Conservation (phyloP, 2,329 filamentous ascomycete species). For the Canariomyces notabilis region DNA sequence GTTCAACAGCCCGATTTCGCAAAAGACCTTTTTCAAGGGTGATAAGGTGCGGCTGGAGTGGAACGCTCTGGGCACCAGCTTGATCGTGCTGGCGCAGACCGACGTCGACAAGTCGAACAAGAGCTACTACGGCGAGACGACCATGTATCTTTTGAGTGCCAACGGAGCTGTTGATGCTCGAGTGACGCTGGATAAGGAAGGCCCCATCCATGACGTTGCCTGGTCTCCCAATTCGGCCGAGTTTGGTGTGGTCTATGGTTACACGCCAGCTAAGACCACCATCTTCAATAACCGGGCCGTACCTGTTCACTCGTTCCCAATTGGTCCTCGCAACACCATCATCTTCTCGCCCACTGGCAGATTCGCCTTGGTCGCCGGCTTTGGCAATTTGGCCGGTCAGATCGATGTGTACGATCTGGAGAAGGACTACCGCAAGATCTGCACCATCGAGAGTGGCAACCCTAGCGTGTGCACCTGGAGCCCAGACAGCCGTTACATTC, state of each 20-base stretch:
- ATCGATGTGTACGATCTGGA: slow-evolving; percentile 97
- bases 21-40: slow-evolving; percentile 99
- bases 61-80: slow-evolving; percentile 85
- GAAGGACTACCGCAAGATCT: slow-evolving; percentile 88
- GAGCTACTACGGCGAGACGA: slow-evolving; percentile 99
- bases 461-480: slow-evolving; percentile 97
- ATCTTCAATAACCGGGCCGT: slow-evolving; percentile 91
- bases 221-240: slow-evolving; percentile 98
- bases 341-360: slow-evolving; percentile 89
- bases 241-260: slow-evolving; percentile 96
- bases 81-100: slow-evolving; percentile 94
- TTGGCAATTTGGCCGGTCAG: slow-evolving; percentile 94
- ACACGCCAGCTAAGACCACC: slow-evolving; percentile 98
- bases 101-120: slow-evolving; percentile 98
- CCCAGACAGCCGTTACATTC: slow-evolving; percentile 88
- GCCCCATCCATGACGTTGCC: slow-evolving; percentile 90
- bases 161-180: slow-evolving; percentile 90
- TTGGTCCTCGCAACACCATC: slow-evolving; percentile 90
- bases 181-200: slow-evolving; percentile 90
- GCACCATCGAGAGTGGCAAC: slow-evolving; percentile 91
- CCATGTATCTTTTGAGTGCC: slow-evolving; percentile 87
- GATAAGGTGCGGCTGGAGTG: slow-evolving; percentile 99
- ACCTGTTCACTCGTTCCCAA: slow-evolving; percentile 76
- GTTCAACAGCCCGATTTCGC: slow-evolving; percentile 76
- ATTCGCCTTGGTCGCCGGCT: slow-evolving; percentile 90